phyloP scores from a whole-genome alignment of 1,284 basidiomycete species.

The Thecaphora frezii region DNA sequence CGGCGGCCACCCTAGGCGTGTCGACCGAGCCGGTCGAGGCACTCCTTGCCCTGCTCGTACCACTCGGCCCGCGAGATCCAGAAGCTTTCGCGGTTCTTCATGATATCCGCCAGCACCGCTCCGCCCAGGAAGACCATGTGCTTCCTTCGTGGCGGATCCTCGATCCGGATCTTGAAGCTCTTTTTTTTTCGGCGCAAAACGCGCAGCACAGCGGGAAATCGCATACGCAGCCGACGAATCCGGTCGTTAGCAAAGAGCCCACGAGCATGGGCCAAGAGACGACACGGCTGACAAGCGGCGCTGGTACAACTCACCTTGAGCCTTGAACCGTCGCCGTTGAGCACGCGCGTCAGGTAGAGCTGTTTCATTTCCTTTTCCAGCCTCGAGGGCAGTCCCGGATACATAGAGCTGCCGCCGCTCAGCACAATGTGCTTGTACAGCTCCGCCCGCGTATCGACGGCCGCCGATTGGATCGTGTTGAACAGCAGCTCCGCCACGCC shows the following conservation, averaged over 20 bases:
- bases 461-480: constrained; percentile 89
- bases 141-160: constrained; percentile 95
- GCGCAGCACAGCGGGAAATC: no score
- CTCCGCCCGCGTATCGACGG: constrained; percentile 85
- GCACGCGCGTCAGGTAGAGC: constrained; percentile 85
- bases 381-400: constrained; percentile 91
- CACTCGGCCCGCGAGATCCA: constrained; percentile 64
- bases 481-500: constrained; percentile 97
- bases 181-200: no score
- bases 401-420: constrained; percentile 91
- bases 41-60: constrained; percentile 56
- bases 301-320: constrained; percentile 82
- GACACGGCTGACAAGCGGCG: no score
- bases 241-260: no score
- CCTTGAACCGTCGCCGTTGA: constrained; percentile 79
- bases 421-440: constrained; percentile 98
- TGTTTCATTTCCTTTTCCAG: constrained; percentile 99
- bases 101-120: constrained; percentile 81
- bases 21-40: constrained; percentile 52
- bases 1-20: constrained; percentile 32
- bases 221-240: no score
- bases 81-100: constrained; percentile 91
- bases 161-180: constrained; percentile 99
- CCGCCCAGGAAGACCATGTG: constrained; percentile 99
- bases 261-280: no score